These are phyloP conservation scores for Arbutus unedo DNA, from an alignment of 148 eudicot genomes.

Conservation along the genomic window DNA sequence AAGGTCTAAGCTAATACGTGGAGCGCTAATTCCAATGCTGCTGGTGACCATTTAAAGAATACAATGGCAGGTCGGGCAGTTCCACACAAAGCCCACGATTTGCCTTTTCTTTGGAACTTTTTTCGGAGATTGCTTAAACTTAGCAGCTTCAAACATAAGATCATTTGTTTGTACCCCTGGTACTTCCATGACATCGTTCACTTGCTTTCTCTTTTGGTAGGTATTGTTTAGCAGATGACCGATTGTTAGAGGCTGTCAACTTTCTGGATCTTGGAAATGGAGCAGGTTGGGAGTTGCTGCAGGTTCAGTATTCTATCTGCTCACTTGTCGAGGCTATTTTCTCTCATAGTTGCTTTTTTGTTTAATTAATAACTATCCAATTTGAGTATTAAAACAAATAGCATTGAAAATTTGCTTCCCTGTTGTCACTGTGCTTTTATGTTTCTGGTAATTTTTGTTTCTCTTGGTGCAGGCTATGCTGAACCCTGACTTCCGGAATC, in stretches of 20 bases:
- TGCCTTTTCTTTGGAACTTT: not conserved
- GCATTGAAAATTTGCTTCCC: not conserved
- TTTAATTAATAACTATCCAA: not conserved
- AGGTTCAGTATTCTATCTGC: constrained; percentile 43
- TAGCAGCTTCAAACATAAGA: not conserved
- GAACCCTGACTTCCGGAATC: constrained; percentile 71
- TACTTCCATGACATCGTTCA: not conserved
- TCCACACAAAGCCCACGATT: not conserved
- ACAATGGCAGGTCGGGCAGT: not conserved
- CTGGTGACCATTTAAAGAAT: not conserved
- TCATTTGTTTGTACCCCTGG: not conserved
- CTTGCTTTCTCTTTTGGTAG: constrained; percentile 34
- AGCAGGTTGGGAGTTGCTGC: constrained; percentile 96
- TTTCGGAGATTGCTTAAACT: not conserved
- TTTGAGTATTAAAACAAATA: not conserved
- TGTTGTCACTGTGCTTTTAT: not conserved
- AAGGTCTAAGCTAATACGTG: no score
- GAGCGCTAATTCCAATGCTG: no score
- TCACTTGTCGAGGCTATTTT: not conserved
- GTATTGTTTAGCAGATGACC: constrained; percentile 91
- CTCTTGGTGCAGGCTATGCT: constrained; percentile 73
- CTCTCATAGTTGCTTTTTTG: no score
- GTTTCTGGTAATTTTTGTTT: constrained; percentile 1
- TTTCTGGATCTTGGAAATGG: constrained; percentile 87
- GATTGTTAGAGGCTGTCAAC: constrained; percentile 78